A percentile compares a stretch with the other conserved stretches of the same genome.
Conservation (phyloP, 306 rosid species). For the Dalbergia oliveri region DNA sequence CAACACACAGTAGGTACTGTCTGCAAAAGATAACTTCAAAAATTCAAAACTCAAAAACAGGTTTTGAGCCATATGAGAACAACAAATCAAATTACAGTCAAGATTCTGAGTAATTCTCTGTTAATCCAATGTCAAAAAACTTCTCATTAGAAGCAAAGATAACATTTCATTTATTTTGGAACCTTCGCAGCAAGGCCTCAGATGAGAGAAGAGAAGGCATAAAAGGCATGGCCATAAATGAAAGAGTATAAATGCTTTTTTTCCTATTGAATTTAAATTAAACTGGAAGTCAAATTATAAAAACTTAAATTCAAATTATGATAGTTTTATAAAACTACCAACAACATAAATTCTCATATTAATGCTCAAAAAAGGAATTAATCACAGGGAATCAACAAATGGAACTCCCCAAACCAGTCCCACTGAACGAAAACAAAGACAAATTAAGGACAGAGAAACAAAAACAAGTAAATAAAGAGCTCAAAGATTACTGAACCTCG, state of each 20-base stretch:
- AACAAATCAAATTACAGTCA: conserved; percentile 24
- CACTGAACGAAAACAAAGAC: conserved; percentile 27
- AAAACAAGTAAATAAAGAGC: conserved; percentile 54
- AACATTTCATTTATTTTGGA: conserved; percentile 12
- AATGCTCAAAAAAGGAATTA: conserved; percentile 52
- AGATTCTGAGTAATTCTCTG: conserved; percentile 8
- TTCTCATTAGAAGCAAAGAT: conserved; percentile 10
- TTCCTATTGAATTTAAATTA: conserved; percentile 10
- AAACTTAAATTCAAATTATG: conserved; percentile 37
- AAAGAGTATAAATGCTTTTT: conserved; percentile 1
- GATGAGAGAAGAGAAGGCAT: neutral
- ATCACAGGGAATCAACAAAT: conserved; percentile 51
- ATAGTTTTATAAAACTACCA: conserved; percentile 55
- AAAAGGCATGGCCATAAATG: conserved; percentile 20
- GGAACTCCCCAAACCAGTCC: conserved; percentile 46
- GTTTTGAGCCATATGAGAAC: conserved; percentile 21
- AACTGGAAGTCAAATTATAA: conserved; percentile 44
- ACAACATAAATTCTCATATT: conserved; percentile 63
- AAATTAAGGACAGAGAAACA: conserved; percentile 54
- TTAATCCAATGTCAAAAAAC: conserved; percentile 30
- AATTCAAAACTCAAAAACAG: conserved; percentile 4
- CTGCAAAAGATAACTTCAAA: conserved; percentile 3
- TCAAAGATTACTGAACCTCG: conserved; percentile 60
- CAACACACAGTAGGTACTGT: neutral
- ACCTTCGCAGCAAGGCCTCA: neutral